phyloP scores from a whole-genome alignment of 331 rosid species.

The Telfairia occidentalis region DNA sequence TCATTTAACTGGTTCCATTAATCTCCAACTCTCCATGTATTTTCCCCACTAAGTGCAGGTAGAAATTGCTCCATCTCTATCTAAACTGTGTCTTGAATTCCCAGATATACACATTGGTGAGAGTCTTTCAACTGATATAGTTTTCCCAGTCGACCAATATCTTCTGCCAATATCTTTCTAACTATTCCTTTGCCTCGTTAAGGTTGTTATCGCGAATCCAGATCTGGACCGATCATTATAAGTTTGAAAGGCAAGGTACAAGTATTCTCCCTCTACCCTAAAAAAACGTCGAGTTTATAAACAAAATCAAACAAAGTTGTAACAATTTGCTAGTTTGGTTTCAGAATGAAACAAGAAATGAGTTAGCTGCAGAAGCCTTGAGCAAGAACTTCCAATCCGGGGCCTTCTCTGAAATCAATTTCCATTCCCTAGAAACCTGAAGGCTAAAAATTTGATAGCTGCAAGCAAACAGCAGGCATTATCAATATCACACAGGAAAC shows the following conservation, averaged over 20 bases:
- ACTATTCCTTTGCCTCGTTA: conserved; percentile 16
- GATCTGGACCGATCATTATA: conserved; percentile 42
- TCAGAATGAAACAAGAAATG: conserved; percentile 55
- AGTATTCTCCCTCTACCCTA: background rate
- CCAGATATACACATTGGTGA: conserved; percentile 81
- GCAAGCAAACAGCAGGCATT: background rate
- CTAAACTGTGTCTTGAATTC: conserved; percentile 69
- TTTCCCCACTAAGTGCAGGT: conserved; percentile 36
- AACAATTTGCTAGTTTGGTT: conserved; percentile 9
- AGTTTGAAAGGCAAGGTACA: conserved; percentile 67
- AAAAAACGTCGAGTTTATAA: background rate
- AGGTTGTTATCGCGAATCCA: conserved; percentile 62
- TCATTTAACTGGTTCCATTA: background rate
- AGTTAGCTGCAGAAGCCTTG: conserved; percentile 43
- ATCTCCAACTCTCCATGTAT: background rate
- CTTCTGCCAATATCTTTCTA: conserved; percentile 15
- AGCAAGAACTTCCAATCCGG: conserved; percentile 46
- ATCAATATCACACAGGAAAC: background rate
- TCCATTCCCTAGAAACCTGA: conserved; percentile 2
- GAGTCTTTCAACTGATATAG: conserved; percentile 14
- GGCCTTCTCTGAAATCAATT: conserved; percentile 36
- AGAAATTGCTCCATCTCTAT: conserved; percentile 65
- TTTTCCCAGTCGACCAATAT: conserved; percentile 3
- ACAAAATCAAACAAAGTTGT: background rate
- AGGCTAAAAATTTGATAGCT: background rate